Conservation (phyloP, 345 rosid species). For the Populus simonii region DNA sequence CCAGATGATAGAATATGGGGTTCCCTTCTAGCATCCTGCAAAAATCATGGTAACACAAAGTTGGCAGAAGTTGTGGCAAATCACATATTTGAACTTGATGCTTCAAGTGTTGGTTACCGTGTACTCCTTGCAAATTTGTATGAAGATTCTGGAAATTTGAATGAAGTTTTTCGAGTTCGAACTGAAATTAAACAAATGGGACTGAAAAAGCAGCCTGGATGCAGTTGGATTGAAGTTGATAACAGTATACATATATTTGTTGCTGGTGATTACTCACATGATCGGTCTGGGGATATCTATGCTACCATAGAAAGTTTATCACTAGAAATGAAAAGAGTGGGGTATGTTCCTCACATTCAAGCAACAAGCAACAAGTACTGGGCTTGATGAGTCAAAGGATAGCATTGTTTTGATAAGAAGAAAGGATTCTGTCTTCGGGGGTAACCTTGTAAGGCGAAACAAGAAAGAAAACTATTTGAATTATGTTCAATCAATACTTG, state of each 20-base stretch:
- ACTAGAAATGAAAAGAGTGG: constrained; percentile 23
- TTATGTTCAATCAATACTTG: neutral
- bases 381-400: constrained; percentile 3
- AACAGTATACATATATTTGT: constrained; percentile 27
- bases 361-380: neutral
- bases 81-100: constrained; percentile 35
- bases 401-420: neutral
- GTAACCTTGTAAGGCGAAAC: neutral
- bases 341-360: constrained; percentile 26
- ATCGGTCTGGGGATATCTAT: constrained; percentile 30
- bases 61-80: constrained; percentile 38
- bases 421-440: neutral
- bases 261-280: constrained; percentile 34
- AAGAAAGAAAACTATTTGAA: neutral
- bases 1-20: constrained; percentile 49
- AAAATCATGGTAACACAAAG: constrained; percentile 34
- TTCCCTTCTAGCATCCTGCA: constrained; percentile 51
- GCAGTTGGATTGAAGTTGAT: constrained; percentile 52
- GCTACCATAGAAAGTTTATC: constrained; percentile 29
- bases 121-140: constrained; percentile 42
- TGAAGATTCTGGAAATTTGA: constrained; percentile 34
- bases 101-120: constrained; percentile 34
- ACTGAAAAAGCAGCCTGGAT: constrained; percentile 44
- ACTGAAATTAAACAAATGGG: constrained; percentile 36
- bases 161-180: constrained; percentile 23